phyloP scores from a whole-genome alignment of 139 green algal species.

The Chlorella sp. region DNA sequence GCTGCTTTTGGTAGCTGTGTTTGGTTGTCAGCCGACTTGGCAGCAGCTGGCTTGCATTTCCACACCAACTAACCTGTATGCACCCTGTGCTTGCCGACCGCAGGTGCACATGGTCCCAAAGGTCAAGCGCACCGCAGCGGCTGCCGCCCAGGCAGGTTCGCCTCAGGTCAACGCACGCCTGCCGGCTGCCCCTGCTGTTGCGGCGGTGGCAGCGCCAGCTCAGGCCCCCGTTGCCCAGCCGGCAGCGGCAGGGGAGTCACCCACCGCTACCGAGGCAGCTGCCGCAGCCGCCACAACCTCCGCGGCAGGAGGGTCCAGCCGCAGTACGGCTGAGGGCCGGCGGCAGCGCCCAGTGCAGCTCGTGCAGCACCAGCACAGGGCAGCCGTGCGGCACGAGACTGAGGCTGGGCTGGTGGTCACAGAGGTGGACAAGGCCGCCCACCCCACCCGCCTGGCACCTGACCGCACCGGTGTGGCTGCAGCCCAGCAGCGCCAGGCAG shows the following conservation, averaged over 20 bases:
- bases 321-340: too few relatives aligned
- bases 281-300: neutral
- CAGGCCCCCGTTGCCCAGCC: neutral
- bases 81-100: too few relatives aligned
- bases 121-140: neutral
- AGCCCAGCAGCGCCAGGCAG: constrained; percentile 1
- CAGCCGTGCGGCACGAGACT: neutral
- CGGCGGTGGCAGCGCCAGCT: neutral
- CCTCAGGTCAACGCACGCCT: neutral
- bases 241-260: too few relatives aligned
- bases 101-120: constrained; percentile 1
- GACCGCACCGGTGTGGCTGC: neutral
- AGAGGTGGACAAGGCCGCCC: neutral
- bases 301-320: too few relatives aligned
- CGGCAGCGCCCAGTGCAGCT: too few relatives aligned
- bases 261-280: neutral
- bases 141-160: neutral
- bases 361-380: too few relatives aligned
- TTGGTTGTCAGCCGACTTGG: neutral
- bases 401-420: neutral
- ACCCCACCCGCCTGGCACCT: neutral
- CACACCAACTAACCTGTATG: too few relatives aligned
- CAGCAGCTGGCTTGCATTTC: neutral
- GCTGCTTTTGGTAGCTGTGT: neutral
- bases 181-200: neutral